These are phyloP conservation scores for Suhomyces kunorum DNA, from an alignment of 1,139 yeast genomes.

Conservation along the genomic window DNA sequence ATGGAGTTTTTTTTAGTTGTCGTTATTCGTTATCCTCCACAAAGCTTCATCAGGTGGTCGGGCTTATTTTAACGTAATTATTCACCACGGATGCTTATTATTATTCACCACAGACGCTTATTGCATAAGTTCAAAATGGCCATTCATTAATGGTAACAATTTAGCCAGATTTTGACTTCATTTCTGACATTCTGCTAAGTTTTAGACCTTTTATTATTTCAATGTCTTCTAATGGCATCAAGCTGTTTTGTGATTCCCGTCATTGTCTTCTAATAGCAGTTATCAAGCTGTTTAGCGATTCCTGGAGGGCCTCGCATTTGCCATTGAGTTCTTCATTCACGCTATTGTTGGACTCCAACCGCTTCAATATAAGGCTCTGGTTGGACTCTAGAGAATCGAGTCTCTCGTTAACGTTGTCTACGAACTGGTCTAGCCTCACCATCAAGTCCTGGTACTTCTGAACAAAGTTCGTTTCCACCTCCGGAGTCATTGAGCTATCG, in stretches of 20 bases:
- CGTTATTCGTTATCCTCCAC: no score
- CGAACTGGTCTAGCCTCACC: constrained; percentile 10
- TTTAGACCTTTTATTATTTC: no score
- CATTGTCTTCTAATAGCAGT: neutral
- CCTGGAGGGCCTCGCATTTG: constrained; percentile 7
- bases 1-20: no score
- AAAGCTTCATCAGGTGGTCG: no score
- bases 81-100: no score
- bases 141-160: no score
- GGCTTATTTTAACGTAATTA: no score
- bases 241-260: neutral
- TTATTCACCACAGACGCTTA: no score
- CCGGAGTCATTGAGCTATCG: neutral
- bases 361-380: constrained; percentile 19
- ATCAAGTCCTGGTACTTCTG: constrained; percentile 11
- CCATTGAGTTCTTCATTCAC: constrained; percentile 4
- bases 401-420: constrained; percentile 8
- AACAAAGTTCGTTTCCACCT: neutral
- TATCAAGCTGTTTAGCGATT: constrained; percentile 3
- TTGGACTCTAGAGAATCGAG: constrained; percentile 15
- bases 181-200: no score
- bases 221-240: no score
- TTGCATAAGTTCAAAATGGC: no score
- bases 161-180: no score
- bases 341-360: constrained; percentile 12